Base-by-base conservation (phyloP, 352 stramenopile genomes). In the Aphanomyces euteiches region DNA sequence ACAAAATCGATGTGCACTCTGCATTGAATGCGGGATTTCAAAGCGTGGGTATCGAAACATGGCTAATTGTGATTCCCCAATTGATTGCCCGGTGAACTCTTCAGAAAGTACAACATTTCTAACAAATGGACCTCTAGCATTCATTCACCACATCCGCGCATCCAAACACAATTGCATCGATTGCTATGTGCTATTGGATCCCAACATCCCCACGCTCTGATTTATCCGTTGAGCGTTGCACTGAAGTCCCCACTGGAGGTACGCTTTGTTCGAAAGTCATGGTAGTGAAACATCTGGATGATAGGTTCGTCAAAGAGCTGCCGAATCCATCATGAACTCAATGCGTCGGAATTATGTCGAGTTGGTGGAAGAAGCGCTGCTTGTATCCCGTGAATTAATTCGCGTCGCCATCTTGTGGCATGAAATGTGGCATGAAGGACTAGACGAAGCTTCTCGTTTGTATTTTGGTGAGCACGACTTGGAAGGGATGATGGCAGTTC, bases 351-450 rank as follows among this genome's bases (percentile, higher is more conserved):
- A 98, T 73, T 98, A 97, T 60, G 90, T 91, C 69, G 82, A 91
- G 12, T 81, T 99, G 36, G 96, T 99, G 5, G 93, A 99, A 58
- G 95, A 99, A 73, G 84, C 82, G 10, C 67, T 93, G 65, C 76
- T 95, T 10, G 97, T 99, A n/a, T 98, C 90, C 58, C 89, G 90
- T 1, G 97, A 99, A 74, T 84, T 99, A 5, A 99, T 99, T 68
- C 90, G 96, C 13, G 96, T 99, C 10, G 96, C 97, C 21, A 99
- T 99, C 73, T 77, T 99, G 54, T 99, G 97, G 97, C 86, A 99
- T 67, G 98, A 99, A 75, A 90, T 97, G 74, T 99, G 98, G 98
- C 96, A 99, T 65, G 94, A 98, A 79, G 96, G 92, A 0, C 82
- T 99, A 1, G 97, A 99, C 72, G 94, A 99, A 77, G 97, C 98